A percentile compares a stretch with the other conserved stretches of the same genome.
phyloP scores from a whole-genome alignment of 176 grass and related monocot species.

The Carex pumila region DNA sequence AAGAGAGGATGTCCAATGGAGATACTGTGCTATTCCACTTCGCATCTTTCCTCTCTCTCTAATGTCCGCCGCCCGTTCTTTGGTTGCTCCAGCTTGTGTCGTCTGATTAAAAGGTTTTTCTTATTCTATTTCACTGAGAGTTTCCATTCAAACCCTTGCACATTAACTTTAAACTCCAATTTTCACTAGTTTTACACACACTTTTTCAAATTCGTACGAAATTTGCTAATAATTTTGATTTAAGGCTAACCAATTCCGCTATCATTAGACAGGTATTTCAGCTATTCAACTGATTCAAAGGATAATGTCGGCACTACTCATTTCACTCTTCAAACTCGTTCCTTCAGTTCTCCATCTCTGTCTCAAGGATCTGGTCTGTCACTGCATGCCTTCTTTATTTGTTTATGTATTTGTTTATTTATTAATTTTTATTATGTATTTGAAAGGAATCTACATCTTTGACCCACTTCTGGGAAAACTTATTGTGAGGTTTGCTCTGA shows the following conservation, averaged over 20 bases:
- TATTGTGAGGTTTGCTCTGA: no score
- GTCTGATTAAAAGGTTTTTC: neutral
- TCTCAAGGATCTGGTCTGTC: neutral
- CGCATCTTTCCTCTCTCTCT: neutral
- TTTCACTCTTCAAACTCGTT: constrained; percentile 11
- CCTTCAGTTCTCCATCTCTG: neutral
- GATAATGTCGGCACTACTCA: neutral
- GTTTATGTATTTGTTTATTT: neutral
- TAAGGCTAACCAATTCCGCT: neutral
- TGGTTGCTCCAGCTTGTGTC: neutral
- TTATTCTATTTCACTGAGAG: neutral
- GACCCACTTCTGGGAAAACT: neutral
- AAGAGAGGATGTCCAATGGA: neutral
- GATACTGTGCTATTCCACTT: neutral
- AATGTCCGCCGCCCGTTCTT: neutral
- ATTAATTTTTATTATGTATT: neutral
- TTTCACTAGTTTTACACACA: neutral
- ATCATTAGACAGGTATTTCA: neutral
- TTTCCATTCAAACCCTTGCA: neutral
- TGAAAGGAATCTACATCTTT: neutral
- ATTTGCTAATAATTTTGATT: neutral
- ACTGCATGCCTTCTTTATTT: neutral
- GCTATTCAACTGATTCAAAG: neutral
- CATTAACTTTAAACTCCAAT: neutral
- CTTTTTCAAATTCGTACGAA: neutral